A percentile compares a stretch with the other conserved stretches of the same genome.
Evolutionary conservation across 2,329 filamentous ascomycete genomes (phyloP).

Genomic region (Ceratocystis eucalypticola): DNA sequence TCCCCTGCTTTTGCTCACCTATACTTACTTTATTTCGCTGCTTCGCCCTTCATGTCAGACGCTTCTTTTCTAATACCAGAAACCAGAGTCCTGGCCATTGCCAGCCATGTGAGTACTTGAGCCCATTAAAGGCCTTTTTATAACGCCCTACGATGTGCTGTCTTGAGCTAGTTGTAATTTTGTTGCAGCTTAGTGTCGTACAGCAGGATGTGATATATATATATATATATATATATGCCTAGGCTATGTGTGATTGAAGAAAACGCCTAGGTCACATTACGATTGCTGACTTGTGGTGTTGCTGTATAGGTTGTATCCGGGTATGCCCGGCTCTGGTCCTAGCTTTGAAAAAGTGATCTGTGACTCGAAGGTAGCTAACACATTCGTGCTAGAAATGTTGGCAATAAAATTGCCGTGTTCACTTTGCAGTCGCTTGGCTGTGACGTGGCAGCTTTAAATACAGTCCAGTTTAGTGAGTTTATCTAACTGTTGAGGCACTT

Average conservation of each 20-base stretch:
- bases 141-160: too few species aligned
- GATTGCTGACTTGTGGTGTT: slow-evolving; percentile 9
- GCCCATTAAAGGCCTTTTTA: too few species aligned
- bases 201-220: background rate
- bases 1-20: too few species aligned
- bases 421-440: slow-evolving; percentile 88
- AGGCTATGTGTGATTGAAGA: too few species aligned
- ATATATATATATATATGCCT: background rate
- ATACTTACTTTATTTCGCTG: too few species aligned
- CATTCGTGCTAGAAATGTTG: slow-evolving; percentile 54
- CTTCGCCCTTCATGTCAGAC: slow-evolving; percentile 21
- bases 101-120: slow-evolving; percentile 71
- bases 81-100: slow-evolving; percentile 66
- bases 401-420: slow-evolving; percentile 93
- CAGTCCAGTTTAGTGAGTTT: slow-evolving; percentile 83
- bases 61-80: slow-evolving; percentile 33
- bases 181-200: background rate
- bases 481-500: background rate
- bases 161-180: too few species aligned
- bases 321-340: slow-evolving; percentile 23
- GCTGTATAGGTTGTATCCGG: slow-evolving; percentile 32
- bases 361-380: background rate
- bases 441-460: slow-evolving; percentile 88
- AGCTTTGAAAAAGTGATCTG: background rate
- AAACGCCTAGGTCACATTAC: background rate